Percentiles rank a stretch among this genome's conserved stretches.
phyloP scores from a whole-genome alignment of 2,329 filamentous ascomycete species.

The Lachnellula suecica region DNA sequence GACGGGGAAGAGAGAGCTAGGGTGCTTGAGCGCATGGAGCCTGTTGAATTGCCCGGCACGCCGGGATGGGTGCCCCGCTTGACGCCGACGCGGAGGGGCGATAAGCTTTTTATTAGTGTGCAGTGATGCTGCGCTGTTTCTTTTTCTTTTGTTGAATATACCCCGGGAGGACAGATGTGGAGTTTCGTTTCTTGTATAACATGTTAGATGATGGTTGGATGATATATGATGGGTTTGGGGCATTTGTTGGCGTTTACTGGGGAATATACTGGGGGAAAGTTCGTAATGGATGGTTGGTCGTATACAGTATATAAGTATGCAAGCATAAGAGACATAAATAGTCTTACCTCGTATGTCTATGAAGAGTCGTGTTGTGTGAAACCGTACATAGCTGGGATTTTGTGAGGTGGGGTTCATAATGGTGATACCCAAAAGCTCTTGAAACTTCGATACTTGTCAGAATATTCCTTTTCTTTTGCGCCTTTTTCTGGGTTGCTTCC shows the following conservation, averaged over 20 bases:
- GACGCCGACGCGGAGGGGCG: slow-evolving; percentile 65
- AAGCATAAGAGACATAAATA: not conserved
- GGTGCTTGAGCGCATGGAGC: slow-evolving; percentile 17
- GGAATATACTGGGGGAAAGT: not conserved
- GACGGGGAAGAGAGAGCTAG: not conserved
- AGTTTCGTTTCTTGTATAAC: slow-evolving; percentile 2
- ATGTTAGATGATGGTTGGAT: not conserved
- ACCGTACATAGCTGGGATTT: too few relatives aligned
- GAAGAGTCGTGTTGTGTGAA: too few relatives aligned
- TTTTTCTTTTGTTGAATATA: not conserved
- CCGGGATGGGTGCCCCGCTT: slow-evolving; percentile 63
- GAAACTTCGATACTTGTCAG: too few relatives aligned
- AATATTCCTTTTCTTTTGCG: too few relatives aligned
- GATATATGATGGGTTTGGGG: not conserved
- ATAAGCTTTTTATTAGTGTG: slow-evolving; percentile 62
- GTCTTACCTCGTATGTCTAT: too few relatives aligned
- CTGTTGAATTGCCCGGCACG: slow-evolving; percentile 40
- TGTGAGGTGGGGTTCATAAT: too few relatives aligned
- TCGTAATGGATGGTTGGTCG: not conserved
- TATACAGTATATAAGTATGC: not conserved
- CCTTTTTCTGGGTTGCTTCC: too few relatives aligned
- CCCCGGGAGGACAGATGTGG: not conserved
- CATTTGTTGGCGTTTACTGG: not conserved
- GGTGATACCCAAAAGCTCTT: too few relatives aligned
- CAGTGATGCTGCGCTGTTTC: slow-evolving; percentile 34